Percentiles rank a stretch among this genome's conserved stretches.
Conservation (phyloP, 768 basidiomycete genomes). For the Pleurotus eryngii region DNA sequence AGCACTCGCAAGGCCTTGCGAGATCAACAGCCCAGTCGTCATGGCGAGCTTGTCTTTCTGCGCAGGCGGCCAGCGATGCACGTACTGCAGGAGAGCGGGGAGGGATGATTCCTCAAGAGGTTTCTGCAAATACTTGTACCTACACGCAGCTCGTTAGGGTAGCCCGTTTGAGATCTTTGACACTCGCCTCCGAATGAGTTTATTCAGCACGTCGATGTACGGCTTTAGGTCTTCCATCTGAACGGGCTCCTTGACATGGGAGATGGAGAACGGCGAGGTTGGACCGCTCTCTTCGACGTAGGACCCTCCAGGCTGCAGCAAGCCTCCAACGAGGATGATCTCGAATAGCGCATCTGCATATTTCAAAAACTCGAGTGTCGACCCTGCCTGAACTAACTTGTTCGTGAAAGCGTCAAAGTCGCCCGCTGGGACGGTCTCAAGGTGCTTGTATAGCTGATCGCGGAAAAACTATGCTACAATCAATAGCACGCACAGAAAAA, state of each 20-base stretch:
- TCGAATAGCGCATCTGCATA: conserved; percentile 98
- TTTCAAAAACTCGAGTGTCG: conserved; percentile 92
- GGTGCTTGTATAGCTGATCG: conserved; percentile 89
- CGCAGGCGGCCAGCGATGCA: conserved; percentile 74
- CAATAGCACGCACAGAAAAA: conserved; percentile 6
- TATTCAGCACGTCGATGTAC: conserved; percentile 92
- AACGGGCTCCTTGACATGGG: conserved; percentile 75
- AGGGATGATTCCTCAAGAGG: conserved; percentile 87
- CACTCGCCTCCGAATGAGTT: conserved; percentile 86
- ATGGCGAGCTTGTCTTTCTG: conserved; percentile 83
- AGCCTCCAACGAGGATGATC: conserved; percentile 90
- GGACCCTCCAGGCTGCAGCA: conserved; percentile 93
- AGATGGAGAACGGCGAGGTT: conserved; percentile 83
- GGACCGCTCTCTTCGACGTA: conserved; percentile 88
- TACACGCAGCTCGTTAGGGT: conserved; percentile 25
- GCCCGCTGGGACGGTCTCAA: conserved; percentile 74
- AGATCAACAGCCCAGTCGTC: conserved; percentile 77
- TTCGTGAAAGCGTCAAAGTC: conserved; percentile 82
- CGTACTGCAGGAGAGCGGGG: conserved; percentile 83
- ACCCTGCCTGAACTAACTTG: conserved; percentile 89
- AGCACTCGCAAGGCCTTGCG: conserved; percentile 79
- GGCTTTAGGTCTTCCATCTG: conserved; percentile 87
- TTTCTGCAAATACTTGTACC: conserved; percentile 99
- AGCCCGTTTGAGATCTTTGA: not conserved
- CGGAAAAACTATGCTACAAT: conserved; percentile 70